A percentile compares a stretch with the other conserved stretches of the same genome.
phyloP scores from a whole-genome alignment of 352 stramenopile species.

The Elongisporangium prolatum region DNA sequence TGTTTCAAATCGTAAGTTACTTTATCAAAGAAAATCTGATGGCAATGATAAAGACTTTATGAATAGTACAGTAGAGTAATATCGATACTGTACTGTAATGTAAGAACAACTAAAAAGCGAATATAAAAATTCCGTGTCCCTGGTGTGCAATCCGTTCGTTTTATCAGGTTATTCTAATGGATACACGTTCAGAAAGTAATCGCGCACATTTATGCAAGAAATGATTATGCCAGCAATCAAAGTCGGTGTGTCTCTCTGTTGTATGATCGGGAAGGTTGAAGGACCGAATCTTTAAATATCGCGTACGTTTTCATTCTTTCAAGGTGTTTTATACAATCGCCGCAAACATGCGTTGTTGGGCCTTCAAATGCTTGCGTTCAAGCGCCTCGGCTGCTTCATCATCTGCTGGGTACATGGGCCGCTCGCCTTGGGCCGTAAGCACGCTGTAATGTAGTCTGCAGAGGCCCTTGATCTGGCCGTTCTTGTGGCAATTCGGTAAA shows the following conservation, averaged over 20 bases:
- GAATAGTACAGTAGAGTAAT: no score
- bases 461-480: constrained; percentile 75
- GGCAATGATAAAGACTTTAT: no score
- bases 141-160: not conserved
- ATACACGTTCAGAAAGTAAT: not conserved
- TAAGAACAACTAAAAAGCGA: not conserved
- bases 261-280: not conserved
- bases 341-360: not conserved
- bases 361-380: not conserved
- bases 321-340: not conserved
- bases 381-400: not conserved
- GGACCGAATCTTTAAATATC: not conserved
- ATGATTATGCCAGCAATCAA: not conserved
- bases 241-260: not conserved
- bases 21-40: not conserved
- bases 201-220: not conserved
- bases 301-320: not conserved
- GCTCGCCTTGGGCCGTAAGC: constrained; percentile 33
- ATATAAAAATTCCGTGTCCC: not conserved
- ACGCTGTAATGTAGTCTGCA: constrained; percentile 70
- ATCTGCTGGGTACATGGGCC: not conserved
- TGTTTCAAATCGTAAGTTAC: not conserved
- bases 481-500: constrained; percentile 70
- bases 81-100: not conserved
- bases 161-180: not conserved